These are phyloP conservation scores for Pythium phragmiticola DNA, from an alignment of 352 stramenopile genomes.

Conservation along the genomic window DNA sequence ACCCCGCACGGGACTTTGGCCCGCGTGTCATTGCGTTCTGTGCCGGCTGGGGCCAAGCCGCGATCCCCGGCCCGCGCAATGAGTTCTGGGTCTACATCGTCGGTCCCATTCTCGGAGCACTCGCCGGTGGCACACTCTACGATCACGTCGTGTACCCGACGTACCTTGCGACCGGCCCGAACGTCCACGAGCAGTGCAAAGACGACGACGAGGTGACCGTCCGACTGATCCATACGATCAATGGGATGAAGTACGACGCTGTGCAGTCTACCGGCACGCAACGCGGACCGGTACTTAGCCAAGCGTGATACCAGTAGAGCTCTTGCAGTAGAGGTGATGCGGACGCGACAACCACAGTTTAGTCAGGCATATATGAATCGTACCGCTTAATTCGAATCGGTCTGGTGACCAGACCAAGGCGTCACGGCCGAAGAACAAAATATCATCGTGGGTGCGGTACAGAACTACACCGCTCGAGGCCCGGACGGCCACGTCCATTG, in stretches of 20 bases:
- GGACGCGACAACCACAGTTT: too few species aligned
- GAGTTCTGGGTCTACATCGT: slow-evolving; percentile 72
- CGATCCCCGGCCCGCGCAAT: slow-evolving; percentile 40
- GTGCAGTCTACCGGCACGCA: background rate
- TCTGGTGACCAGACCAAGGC: slow-evolving; percentile 34
- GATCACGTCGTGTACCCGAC: slow-evolving; percentile 29
- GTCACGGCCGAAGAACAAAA: slow-evolving; percentile 47
- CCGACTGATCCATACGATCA: too few species aligned
- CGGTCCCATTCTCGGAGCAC: slow-evolving; percentile 52
- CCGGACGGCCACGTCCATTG: slow-evolving; percentile 47
- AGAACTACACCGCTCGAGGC: slow-evolving; percentile 33
- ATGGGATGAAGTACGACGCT: too few species aligned
- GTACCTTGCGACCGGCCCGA: background rate
- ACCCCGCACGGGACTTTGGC: slow-evolving; percentile 77
- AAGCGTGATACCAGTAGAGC: too few species aligned
- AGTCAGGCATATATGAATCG: too few species aligned
- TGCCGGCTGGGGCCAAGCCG: slow-evolving; percentile 53
- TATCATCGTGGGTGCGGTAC: slow-evolving; percentile 51
- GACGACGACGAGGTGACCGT: background rate
- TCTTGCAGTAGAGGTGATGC: too few species aligned
- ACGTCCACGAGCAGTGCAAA: background rate
- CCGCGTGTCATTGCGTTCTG: slow-evolving; percentile 56
- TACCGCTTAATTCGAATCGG: too few species aligned
- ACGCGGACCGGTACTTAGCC: too few species aligned
- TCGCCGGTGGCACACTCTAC: slow-evolving; percentile 49